A percentile compares a stretch with the other conserved stretches of the same genome.
These are phyloP conservation scores for Botrytis fabae DNA, from an alignment of 2,329 filamentous ascomycete species.

Conservation along the genomic window DNA sequence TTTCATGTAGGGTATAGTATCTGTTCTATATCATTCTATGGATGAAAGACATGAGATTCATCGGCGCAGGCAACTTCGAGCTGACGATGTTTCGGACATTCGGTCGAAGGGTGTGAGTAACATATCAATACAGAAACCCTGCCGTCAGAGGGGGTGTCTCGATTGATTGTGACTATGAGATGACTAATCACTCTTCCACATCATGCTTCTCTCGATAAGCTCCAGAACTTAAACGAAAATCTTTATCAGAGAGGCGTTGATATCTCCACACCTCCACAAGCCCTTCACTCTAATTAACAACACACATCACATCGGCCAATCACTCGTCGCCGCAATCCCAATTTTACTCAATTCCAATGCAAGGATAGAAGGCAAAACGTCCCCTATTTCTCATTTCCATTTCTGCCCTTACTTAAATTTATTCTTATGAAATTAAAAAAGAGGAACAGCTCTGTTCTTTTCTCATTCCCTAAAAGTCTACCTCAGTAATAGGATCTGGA, in stretches of 20 bases:
- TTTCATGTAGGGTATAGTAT: not conserved
- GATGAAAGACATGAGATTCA: not conserved
- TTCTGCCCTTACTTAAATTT: conserved; percentile 9
- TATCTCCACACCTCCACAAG: conserved; percentile 5
- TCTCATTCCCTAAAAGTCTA: not conserved
- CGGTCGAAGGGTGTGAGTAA: not conserved
- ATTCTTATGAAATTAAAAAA: not conserved
- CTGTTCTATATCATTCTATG: conserved; percentile 16
- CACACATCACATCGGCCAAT: not conserved
- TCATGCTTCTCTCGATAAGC: not conserved
- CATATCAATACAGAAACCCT: not conserved
- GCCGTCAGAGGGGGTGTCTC: not conserved
- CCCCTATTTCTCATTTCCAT: conserved; percentile 27
- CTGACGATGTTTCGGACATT: conserved; percentile 12
- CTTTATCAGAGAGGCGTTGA: conserved; percentile 9
- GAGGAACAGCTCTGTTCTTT: not conserved
- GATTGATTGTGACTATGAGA: not conserved
- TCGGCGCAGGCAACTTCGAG: conserved; percentile 19
- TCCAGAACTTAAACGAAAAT: not conserved
- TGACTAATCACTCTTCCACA: not conserved
- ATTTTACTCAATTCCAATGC: conserved; percentile 11
- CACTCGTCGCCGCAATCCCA: not conserved
- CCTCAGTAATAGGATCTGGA: not conserved
- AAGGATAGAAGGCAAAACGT: conserved; percentile 8
- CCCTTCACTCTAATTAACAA: not conserved